Percentiles rank a stretch among this genome's conserved stretches.
These are phyloP conservation scores for Aspergillus tamarii DNA, from an alignment of 2,329 filamentous ascomycete species.

Conservation along the genomic window DNA sequence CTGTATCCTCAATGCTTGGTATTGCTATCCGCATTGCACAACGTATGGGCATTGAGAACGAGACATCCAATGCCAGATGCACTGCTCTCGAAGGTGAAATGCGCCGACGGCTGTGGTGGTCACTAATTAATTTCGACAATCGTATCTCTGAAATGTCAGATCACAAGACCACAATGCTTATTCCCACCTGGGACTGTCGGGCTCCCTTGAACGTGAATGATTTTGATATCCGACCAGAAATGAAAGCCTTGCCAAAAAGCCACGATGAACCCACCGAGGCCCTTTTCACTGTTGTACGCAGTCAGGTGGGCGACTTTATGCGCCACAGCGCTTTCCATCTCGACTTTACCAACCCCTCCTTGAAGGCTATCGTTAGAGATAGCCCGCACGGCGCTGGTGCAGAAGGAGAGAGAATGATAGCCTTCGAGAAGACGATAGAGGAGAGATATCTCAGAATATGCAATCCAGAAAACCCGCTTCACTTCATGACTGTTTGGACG, in stretches of 20 bases:
- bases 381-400: neutral
- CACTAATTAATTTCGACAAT: slow-evolving; percentile 68
- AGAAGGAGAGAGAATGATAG: slow-evolving; percentile 33
- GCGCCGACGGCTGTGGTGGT: slow-evolving; percentile 75
- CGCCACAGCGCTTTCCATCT: slow-evolving; percentile 47
- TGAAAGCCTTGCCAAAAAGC: slow-evolving; percentile 36
- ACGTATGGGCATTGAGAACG: slow-evolving; percentile 69
- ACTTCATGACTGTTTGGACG: slow-evolving; percentile 54
- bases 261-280: slow-evolving; percentile 44
- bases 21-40: slow-evolving; percentile 70
- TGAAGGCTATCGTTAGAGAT: slow-evolving; percentile 33
- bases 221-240: slow-evolving; percentile 43
- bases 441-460: slow-evolving; percentile 51
- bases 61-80: slow-evolving; percentile 53
- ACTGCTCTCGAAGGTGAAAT: slow-evolving; percentile 66
- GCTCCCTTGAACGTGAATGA: slow-evolving; percentile 49
- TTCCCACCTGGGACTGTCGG: slow-evolving; percentile 50
- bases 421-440: slow-evolving; percentile 48
- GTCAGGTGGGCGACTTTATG: slow-evolving; percentile 46
- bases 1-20: slow-evolving; percentile 63
- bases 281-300: slow-evolving; percentile 48
- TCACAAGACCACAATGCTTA: slow-evolving; percentile 41
- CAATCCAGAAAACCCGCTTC: slow-evolving; percentile 46
- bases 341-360: slow-evolving; percentile 49
- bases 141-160: slow-evolving; percentile 70